Conservation (phyloP, 129 eudicot genomes). For the Oenanthe sinensis region DNA sequence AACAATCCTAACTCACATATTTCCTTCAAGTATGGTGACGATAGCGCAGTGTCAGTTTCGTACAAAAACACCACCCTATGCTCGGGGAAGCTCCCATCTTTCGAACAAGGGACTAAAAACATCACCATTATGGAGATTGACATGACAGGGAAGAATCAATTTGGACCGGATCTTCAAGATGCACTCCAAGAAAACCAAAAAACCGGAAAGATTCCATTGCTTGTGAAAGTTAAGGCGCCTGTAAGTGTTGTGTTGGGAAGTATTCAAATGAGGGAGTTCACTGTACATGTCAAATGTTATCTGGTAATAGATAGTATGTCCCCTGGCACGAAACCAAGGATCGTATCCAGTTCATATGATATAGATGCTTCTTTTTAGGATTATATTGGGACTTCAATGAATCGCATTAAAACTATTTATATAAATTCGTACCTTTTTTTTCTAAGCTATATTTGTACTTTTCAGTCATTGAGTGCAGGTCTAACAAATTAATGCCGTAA, state of each 20-base stretch:
- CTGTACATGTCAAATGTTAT: slow-evolving; percentile 24
- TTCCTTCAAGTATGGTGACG: slow-evolving; percentile 30
- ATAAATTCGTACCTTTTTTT: background rate
- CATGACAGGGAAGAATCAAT: slow-evolving; percentile 30
- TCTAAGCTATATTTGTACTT: background rate
- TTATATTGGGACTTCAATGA: background rate
- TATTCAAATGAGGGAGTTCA: slow-evolving; percentile 27
- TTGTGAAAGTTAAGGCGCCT: slow-evolving; percentile 39
- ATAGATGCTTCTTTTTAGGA: slow-evolving; percentile 11
- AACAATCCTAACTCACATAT: slow-evolving; percentile 39
- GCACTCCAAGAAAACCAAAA: slow-evolving; percentile 15
- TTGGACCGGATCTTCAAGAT: slow-evolving; percentile 32
- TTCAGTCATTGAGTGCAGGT: no score
- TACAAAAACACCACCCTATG: slow-evolving; percentile 30
- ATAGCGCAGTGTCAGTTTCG: slow-evolving; percentile 27
- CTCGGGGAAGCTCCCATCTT: slow-evolving; percentile 45
- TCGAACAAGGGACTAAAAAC: slow-evolving; percentile 33
- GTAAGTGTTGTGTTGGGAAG: slow-evolving; percentile 23
- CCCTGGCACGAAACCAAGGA: slow-evolving; percentile 19
- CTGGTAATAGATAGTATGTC: slow-evolving; percentile 42
- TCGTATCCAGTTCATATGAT: slow-evolving; percentile 21
- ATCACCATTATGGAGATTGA: slow-evolving; percentile 29
- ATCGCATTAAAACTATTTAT: background rate
- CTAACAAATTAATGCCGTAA: no score
- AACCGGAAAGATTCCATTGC: slow-evolving; percentile 32